Evolutionary conservation across 768 basidiomycete genomes (phyloP), one percentile per base, ranked within the genome.

Genomic region (Sporobolomyces pararoseus): DNA sequence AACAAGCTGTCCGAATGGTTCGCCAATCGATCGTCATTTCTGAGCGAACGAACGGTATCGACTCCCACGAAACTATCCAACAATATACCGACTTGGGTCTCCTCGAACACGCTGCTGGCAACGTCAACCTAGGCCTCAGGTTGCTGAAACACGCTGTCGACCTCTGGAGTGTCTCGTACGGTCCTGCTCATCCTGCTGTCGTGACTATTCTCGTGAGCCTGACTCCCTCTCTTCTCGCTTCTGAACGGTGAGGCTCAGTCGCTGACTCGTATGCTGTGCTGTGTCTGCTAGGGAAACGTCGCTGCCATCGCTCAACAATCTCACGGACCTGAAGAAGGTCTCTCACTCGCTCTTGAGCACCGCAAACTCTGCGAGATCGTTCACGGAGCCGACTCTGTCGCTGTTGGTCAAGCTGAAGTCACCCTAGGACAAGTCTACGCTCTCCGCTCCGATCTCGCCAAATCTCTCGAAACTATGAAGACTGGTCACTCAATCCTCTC

Each of bases 61-160:
- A 81, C 66, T 74, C 78, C 54, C 71, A 76, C 65, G 80, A 81
- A 35, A 81, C 81, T 3, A 75, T 79, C 34, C 76, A 77, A 42
- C 81, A 80, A 73, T 83, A 82, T 77, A 77, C 79, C 69, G 79
- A 81, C 69, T 73, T 83, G 35, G 81, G 80, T 7, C 78, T 82
- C 75, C 73, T 83, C 57, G 82, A 83, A 72, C 79, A 79, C 66
- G 67, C 79, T 3, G 77, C 77, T 16, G 81, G 81, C 23, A 80
- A 82, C 69, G 62, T 75, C 27, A 74, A 77, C 31, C 65, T 72
- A 31, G 77, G 78, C 14, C 64, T 82, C 61, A 69, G 78, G 52
- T 78, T 80, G 62, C 77, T 80, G 71, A 73, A 78, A 63, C 81
- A 82, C 68, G 79, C 80, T 25, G 53, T 81, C 52, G 73, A 71